A percentile compares a stretch with the other conserved stretches of the same genome.
These are phyloP conservation scores for Lumnitzera littorea DNA, from an alignment of 345 rosid species.

Conservation along the genomic window DNA sequence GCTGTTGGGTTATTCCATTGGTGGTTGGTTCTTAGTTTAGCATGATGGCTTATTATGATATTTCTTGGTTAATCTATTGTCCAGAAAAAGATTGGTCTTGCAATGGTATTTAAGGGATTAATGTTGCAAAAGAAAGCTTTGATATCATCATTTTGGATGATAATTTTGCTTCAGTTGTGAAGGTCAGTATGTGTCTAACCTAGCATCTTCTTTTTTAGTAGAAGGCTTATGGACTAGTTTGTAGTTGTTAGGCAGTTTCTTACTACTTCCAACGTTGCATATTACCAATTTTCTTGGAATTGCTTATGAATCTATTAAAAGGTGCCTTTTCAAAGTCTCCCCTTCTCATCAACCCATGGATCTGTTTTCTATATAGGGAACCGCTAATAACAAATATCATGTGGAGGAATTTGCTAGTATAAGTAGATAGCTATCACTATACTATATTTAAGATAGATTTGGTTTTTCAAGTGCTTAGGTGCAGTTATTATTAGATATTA, in stretches of 20 bases:
- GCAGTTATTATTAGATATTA: constrained; percentile 2
- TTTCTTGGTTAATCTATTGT: neutral
- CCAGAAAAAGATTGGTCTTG: constrained; percentile 94
- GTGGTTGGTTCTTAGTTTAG: neutral
- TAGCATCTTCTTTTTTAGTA: too few relatives aligned
- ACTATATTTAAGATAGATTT: neutral
- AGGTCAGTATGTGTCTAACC: constrained; percentile 31
- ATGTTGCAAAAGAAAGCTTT: constrained; percentile 97
- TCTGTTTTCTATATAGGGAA: constrained; percentile 46
- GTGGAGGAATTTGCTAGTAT: constrained; percentile 95
- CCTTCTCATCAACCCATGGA: neutral
- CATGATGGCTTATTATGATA: neutral
- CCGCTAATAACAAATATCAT: constrained; percentile 94
- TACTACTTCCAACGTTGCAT: too few relatives aligned
- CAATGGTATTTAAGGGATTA: constrained; percentile 98
- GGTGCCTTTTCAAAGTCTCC: neutral
- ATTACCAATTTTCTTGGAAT: neutral
- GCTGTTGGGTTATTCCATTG: neutral
- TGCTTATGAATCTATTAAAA: neutral
- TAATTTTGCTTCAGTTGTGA: constrained; percentile 87
- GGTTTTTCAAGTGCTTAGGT: neutral
- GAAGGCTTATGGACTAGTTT: too few relatives aligned
- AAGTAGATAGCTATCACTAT: constrained; percentile 32
- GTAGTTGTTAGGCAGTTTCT: too few relatives aligned
- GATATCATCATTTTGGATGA: constrained; percentile 95